Evolutionary conservation across 306 rosid genomes (phyloP).

Genomic region (Pyrus betulifolia): DNA sequence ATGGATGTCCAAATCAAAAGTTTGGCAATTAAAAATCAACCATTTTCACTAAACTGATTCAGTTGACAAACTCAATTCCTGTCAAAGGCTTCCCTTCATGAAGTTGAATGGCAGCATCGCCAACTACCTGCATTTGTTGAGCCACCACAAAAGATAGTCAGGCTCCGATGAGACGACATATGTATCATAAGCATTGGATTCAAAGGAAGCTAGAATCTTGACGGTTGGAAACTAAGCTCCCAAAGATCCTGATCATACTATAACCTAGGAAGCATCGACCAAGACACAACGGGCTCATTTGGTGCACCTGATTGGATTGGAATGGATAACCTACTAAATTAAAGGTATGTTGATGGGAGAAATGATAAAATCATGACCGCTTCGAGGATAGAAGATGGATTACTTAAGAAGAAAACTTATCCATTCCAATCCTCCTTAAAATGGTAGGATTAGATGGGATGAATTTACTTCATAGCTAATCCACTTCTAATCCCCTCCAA

Average conservation of each 20-base stretch:
- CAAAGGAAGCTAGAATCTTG: not conserved
- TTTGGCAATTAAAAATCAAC: no score
- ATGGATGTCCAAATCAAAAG: no score
- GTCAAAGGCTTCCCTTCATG: conserved; percentile 58
- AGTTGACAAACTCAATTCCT: conserved; percentile 72
- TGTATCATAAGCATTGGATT: not conserved
- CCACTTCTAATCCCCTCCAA: not conserved
- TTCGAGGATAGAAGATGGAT: not conserved
- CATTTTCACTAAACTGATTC: conserved; percentile 1
- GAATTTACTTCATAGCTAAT: not conserved
- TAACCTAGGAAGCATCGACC: not conserved
- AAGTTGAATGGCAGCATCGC: conserved; percentile 73
- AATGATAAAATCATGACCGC: not conserved
- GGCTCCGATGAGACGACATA: not conserved
- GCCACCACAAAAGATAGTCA: not conserved
- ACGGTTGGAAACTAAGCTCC: not conserved
- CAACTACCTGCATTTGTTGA: conserved; percentile 44
- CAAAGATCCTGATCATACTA: not conserved
- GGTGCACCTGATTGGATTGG: not conserved
- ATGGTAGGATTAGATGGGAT: not conserved
- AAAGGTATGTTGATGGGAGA: not conserved
- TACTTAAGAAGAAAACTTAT: not conserved
- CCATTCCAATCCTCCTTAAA: not conserved
- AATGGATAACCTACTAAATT: not conserved
- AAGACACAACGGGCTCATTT: not conserved